Conservation (phyloP, 2,329 filamentous ascomycete species). For the Pseudogymnoascus sp. region DNA sequence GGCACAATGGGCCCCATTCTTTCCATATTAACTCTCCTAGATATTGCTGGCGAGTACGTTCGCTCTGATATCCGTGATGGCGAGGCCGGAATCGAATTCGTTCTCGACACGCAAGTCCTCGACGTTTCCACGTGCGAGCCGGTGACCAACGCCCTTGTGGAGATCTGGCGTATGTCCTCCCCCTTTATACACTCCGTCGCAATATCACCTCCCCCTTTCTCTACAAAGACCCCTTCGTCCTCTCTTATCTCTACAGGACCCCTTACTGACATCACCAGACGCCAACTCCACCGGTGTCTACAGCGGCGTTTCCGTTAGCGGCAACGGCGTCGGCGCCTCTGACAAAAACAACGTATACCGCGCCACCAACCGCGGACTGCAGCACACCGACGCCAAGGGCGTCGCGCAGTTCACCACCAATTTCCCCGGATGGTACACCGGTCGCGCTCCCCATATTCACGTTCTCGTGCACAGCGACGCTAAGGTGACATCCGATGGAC, state of each 20-base stretch:
- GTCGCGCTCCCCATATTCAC: constrained; percentile 42
- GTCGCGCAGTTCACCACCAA: constrained; percentile 36
- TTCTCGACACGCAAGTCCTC: constrained; percentile 35
- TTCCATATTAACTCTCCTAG: constrained; percentile 18
- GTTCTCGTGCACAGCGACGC: constrained; percentile 38
- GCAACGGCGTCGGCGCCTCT: constrained; percentile 34
- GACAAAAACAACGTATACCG: constrained; percentile 32
- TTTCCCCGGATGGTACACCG: constrained; percentile 40
- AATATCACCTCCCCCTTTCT: background rate
- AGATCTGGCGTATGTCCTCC: constrained; percentile 31
- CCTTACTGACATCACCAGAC: constrained; percentile 16
- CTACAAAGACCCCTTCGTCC: background rate
- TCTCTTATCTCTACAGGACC: background rate
- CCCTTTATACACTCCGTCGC: constrained; percentile 12
- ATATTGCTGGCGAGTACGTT: constrained; percentile 32
- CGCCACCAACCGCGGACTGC: constrained; percentile 36
- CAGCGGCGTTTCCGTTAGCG: constrained; percentile 31
- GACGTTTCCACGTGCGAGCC: constrained; percentile 36
- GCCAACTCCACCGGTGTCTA: constrained; percentile 36
- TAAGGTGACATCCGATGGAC: constrained; percentile 34
- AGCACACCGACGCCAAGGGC: constrained; percentile 35
- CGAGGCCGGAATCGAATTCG: constrained; percentile 33
- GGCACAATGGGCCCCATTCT: constrained; percentile 15
- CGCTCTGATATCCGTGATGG: constrained; percentile 31
- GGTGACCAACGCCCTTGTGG: constrained; percentile 29